Conservation (phyloP, 176 grass and related monocot species). For the Eleusine indica region DNA sequence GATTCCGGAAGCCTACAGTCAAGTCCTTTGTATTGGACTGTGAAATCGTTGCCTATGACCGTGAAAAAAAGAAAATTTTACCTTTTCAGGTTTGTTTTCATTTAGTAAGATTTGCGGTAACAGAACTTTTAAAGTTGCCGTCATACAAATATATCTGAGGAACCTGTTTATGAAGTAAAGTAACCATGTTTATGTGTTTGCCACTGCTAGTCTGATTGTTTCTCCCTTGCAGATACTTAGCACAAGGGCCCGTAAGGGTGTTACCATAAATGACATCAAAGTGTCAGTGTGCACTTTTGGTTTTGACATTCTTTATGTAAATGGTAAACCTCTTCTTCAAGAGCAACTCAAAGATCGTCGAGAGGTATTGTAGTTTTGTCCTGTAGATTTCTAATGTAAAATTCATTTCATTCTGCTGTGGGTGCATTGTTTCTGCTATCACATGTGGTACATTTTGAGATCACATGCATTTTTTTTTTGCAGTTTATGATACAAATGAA, state of each 20-base stretch:
- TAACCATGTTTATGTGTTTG: slow-evolving; percentile 14
- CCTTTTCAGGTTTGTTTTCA: slow-evolving; percentile 88
- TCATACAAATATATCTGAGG: slow-evolving; percentile 17
- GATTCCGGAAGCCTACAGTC: slow-evolving; percentile 79
- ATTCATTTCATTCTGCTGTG: slow-evolving; percentile 25
- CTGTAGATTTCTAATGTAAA: slow-evolving; percentile 26
- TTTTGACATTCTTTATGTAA: slow-evolving; percentile 97
- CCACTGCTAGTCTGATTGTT: slow-evolving; percentile 26
- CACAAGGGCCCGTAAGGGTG: slow-evolving; percentile 91
- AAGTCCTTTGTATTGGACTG: slow-evolving; percentile 97
- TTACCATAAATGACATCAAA: slow-evolving; percentile 97
- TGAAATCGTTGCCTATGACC: slow-evolving; percentile 94
- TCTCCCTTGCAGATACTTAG: slow-evolving; percentile 80
- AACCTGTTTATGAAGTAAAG: slow-evolving; percentile 9
- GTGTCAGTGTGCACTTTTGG: slow-evolving; percentile 92
- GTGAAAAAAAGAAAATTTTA: slow-evolving; percentile 84
- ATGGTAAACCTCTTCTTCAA: slow-evolving; percentile 81
- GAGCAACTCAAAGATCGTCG: slow-evolving; percentile 94
- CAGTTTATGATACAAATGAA: not conserved
- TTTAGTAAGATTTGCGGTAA: slow-evolving; percentile 33
- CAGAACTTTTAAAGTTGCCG: slow-evolving; percentile 9
- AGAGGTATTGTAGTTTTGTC: slow-evolving; percentile 59
- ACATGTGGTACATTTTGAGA: not conserved
- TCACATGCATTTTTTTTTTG: not conserved
- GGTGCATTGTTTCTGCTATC: slow-evolving; percentile 24